Percentiles rank a stretch among this genome's conserved stretches.
These are phyloP conservation scores for Gyromitra esculenta DNA, from an alignment of 2,329 filamentous ascomycete genomes.

Conservation along the genomic window DNA sequence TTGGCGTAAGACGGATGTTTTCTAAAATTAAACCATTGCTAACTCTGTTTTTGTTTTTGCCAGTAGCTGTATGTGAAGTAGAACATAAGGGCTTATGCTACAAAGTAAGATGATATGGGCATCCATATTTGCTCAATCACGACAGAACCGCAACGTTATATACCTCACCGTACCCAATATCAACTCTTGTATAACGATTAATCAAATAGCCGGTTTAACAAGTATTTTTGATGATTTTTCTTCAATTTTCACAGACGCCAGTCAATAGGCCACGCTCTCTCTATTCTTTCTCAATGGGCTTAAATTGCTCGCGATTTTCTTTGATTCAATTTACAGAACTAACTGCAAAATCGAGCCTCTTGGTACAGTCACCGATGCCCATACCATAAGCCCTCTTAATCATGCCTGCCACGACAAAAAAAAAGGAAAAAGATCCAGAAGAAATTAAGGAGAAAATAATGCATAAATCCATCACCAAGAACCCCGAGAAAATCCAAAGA, in stretches of 20 bases:
- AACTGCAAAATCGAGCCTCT: slow-evolving; percentile 13
- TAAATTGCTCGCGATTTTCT: slow-evolving; percentile 17
- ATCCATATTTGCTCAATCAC: background rate
- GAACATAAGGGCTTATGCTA: background rate
- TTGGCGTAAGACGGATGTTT: no score
- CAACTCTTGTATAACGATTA: background rate
- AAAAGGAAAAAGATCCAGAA: background rate
- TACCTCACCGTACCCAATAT: background rate
- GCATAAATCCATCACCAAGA: slow-evolving; percentile 25
- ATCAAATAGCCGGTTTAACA: no score
- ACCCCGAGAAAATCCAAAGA: slow-evolving; percentile 13
- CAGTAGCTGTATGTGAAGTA: background rate
- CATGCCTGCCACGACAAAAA: background rate
- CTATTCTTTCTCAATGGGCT: background rate
- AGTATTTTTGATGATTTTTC: no score
- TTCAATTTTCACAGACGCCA: no score
- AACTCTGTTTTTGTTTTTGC: background rate
- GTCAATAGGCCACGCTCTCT: background rate
- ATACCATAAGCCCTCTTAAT: slow-evolving; percentile 14
- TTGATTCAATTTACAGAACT: slow-evolving; percentile 33
- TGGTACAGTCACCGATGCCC: slow-evolving; percentile 11
- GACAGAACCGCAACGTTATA: background rate
- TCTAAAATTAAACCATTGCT: background rate
- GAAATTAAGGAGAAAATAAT: slow-evolving; percentile 13
- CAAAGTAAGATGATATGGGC: background rate